Evolutionary conservation across 1,284 basidiomycete genomes (phyloP), one percentile per base, ranked within the genome.

Genomic region (Malassezia furfur): DNA sequence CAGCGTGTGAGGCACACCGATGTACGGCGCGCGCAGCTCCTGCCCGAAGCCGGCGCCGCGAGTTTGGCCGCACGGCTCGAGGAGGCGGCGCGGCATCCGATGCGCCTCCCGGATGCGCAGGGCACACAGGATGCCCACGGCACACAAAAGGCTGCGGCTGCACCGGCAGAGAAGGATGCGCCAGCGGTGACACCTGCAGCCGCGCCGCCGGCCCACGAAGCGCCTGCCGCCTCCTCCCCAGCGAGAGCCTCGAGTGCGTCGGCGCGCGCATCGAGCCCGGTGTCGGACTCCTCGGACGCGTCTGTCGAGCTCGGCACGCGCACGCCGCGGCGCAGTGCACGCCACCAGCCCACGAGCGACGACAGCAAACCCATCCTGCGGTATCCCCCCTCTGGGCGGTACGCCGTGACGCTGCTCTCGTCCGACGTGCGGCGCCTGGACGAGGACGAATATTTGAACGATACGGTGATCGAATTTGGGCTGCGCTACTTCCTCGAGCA

Each of bases 401-500:
- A 62, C 15, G 60, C 61, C n/a, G 60, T 74, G 15, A 60, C 54
- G 4, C 22, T 74, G 6, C 52, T 62, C 32, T 48, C 38, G 3
- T 54, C 57, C 0, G 72, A 74, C 45, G 34, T 67, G 11, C 54
- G 59, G 5, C 57, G 61, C 14, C 65, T 74, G 22, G 32, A 60
- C 34, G 67, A 69, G 17, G 64, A 63, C 22, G 62, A 67, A 39
- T 64, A 66, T 34, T 59, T 99, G 45, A 98, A 99, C 73, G 94
- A 99, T 77, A 91, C 87, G 0, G 77, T 96, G 22, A 88, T 98
- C 43, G 93, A 98, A 70, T 94, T 93, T 69, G 93, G 89, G 2
- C 79, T 98, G 32, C 90, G 88, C 86, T 88, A 68, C 48, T 85
- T 78, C 0, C 53, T 64, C 41, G 63, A 70, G 21, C 28, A 64